These are phyloP conservation scores for Clonostachys byssicola DNA, from an alignment of 2,329 filamentous ascomycete genomes.

Conservation along the genomic window DNA sequence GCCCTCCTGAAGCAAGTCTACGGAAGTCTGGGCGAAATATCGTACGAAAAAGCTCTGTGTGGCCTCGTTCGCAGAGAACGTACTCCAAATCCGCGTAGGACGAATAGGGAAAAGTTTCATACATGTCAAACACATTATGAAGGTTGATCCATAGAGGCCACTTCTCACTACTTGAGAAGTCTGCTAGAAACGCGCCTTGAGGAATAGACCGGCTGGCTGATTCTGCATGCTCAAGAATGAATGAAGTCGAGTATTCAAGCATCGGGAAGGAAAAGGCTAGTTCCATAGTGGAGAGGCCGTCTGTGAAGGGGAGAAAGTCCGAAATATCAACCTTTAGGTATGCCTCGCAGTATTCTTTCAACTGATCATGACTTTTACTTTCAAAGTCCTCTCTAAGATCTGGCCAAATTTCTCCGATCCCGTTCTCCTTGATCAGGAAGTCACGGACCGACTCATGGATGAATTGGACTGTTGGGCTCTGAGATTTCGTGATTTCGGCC, in stretches of 20 bases:
- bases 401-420: not conserved
- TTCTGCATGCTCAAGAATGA: not conserved
- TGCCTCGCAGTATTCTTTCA: not conserved
- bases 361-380: not conserved
- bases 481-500: slow-evolving; percentile 23
- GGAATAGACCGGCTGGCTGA: not conserved
- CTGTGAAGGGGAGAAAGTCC: too few species aligned
- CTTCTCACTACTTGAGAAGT: not conserved
- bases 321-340: not conserved
- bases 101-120: too few species aligned
- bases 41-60: too few species aligned
- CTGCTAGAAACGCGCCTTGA: not conserved
- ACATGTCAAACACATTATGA: not conserved
- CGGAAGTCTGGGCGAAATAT: too few species aligned
- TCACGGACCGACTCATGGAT: slow-evolving; percentile 44
- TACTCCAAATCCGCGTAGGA: too few species aligned
- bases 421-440: slow-evolving; percentile 27
- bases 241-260: not conserved
- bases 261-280: not conserved
- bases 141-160: not conserved
- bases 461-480: slow-evolving; percentile 26
- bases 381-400: not conserved
- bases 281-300: not conserved
- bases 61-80: too few species aligned
- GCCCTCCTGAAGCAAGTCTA: too few species aligned